Evolutionary conservation across 768 basidiomycete genomes (phyloP).

Genomic region (Leccinum longicurvipes): DNA sequence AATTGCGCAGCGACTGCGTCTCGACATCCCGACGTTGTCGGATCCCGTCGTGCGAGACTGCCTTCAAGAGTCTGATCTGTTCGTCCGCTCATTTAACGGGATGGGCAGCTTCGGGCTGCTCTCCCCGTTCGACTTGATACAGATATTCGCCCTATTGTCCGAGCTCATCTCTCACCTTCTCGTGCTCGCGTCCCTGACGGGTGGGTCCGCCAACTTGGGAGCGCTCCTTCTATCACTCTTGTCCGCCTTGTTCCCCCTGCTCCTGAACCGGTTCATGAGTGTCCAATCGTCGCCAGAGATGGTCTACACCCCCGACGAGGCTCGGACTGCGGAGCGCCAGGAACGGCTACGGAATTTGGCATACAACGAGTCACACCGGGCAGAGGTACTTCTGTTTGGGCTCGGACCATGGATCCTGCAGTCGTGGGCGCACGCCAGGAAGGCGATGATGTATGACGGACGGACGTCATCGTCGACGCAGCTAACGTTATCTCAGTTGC

Average conservation of each 20-base stretch:
- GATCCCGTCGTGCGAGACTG: constrained; percentile 73
- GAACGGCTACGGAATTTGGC: constrained; percentile 75
- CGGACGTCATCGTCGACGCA: constrained; percentile 35
- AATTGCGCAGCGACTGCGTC: constrained; percentile 69
- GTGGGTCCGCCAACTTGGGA: constrained; percentile 48
- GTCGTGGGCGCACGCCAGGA: constrained; percentile 68
- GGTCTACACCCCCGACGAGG: constrained; percentile 52
- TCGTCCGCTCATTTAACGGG: constrained; percentile 77
- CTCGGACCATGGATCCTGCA: constrained; percentile 82
- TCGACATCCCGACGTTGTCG: constrained; percentile 76
- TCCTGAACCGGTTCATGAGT: constrained; percentile 51
- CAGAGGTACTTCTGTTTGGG: constrained; percentile 79
- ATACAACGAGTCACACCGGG: constrained; percentile 71
- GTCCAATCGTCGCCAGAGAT: constrained; percentile 41
- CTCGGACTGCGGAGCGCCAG: constrained; percentile 63
- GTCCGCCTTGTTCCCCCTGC: constrained; percentile 57
- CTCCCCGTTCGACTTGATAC: constrained; percentile 77
- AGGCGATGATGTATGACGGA: constrained; percentile 56
- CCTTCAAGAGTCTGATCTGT: constrained; percentile 82
- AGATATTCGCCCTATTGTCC: constrained; percentile 64
- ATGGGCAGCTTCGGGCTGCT: constrained; percentile 72
- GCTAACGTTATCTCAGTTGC: constrained; percentile 41
- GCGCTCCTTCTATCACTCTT: constrained; percentile 58
- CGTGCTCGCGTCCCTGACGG: constrained; percentile 63
- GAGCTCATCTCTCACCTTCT: constrained; percentile 72